Base-by-base conservation (phyloP, 805 yeast genomes). In the Metschnikowia henanensis region DNA sequence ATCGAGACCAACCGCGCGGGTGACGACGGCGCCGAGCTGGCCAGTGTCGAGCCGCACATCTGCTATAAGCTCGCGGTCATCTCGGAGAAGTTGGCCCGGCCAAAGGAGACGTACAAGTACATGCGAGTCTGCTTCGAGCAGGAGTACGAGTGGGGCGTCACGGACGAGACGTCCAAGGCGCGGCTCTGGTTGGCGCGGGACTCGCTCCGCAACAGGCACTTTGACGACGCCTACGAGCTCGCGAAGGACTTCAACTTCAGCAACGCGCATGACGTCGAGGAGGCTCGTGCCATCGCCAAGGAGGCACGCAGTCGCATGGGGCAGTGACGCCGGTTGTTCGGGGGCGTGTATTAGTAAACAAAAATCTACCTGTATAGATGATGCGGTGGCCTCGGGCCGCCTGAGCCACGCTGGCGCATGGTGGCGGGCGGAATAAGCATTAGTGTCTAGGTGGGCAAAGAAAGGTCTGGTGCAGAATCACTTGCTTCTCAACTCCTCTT, bases 181-280 rank as follows among this genome's bases (percentile, higher is more conserved):
- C 70, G 94, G 32, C 67, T 91, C 41, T 91, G 97, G 97, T 66
- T 91, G 20, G 95, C 97, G 1, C 75, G 81, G 39, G 66, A 75
- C 51, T 91, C 89, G 35, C 62, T 83, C 47, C 71, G 70, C 15
- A 63, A 65, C 31, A 70, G 76, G 12, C 78, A 80, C 47, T 90
- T 77, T 69, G 80, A 79, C 37, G 74, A 70, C 43, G 96, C 97
- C 0, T 82, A 82, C 49, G 79, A 75, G 39, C 79, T 84, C 58
- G 94, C 96, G 1, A 77, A 79, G 42, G 87, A 82, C 44, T 73
- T 89, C 51, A 66, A 65, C 36, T 66, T 66, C 41, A 95, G 92
- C 22, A 78, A 85, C n/a, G 84, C 90, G 10, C 88, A 83, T 44
- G 95, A 87, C 57, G 80, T 90, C 16, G 97, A 90, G 56, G 97